Evolutionary conservation across 2,329 filamentous ascomycete species (phyloP).

Genomic region (Bipolaris oryzae): DNA sequence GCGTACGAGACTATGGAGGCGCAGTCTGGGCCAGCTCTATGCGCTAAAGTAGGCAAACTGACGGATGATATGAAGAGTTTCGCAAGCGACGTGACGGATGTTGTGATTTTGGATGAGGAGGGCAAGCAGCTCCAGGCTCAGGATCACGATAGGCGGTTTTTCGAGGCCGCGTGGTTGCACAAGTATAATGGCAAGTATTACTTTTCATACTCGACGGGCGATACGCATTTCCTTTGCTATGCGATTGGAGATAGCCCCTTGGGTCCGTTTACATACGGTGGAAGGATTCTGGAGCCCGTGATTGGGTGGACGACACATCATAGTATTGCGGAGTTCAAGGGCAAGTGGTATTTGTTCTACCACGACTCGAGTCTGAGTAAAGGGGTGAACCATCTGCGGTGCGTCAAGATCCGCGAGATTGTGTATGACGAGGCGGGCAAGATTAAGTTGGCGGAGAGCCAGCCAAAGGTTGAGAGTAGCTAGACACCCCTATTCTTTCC

Average conservation of each 20-base stretch:
- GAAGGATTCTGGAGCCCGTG: constrained; percentile 75
- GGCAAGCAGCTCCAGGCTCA: constrained; percentile 62
- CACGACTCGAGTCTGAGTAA: constrained; percentile 73
- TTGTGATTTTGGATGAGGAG: constrained; percentile 68
- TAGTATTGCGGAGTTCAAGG: constrained; percentile 75
- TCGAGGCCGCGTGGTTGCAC: constrained; percentile 82
- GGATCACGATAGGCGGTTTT: constrained; percentile 77
- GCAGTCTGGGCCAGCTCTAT: constrained; percentile 59
- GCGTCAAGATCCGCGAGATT: constrained; percentile 77
- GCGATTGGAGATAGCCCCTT: constrained; percentile 68
- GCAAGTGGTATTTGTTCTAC: constrained; percentile 76
- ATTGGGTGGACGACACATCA: constrained; percentile 84
- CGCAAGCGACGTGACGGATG: constrained; percentile 60
- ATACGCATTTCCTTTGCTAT: constrained; percentile 76
- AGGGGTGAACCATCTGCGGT: constrained; percentile 73
- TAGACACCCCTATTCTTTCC: too few species aligned
- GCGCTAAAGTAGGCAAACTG: constrained; percentile 70
- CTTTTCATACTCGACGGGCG: constrained; percentile 78
- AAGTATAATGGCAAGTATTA: constrained; percentile 73
- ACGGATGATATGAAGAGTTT: constrained; percentile 70
- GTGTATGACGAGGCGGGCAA: constrained; percentile 70
- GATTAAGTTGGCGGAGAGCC: constrained; percentile 54
- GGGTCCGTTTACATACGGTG: constrained; percentile 75
- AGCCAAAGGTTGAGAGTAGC: constrained; percentile 30
- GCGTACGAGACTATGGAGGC: constrained; percentile 39